Evolutionary conservation across 1,139 yeast genomes (phyloP).

Genomic region (Sugiyamaella xylanicola): DNA sequence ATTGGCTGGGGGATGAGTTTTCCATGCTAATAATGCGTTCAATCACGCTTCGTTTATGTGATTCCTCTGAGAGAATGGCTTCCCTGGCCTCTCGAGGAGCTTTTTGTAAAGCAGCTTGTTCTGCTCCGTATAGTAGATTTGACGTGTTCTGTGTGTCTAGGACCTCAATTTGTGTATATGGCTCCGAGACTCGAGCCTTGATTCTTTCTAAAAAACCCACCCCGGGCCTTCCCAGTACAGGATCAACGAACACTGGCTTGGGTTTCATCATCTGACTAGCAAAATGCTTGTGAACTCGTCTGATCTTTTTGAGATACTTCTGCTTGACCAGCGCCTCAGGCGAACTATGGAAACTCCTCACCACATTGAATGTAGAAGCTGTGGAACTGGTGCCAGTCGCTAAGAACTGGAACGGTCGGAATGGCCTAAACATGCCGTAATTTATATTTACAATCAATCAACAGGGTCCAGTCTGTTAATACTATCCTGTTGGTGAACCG

Average conservation of each 20-base stretch:
- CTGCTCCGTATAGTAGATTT: constrained; percentile 75
- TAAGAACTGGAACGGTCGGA: constrained; percentile 12
- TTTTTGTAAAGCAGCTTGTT: constrained; percentile 57
- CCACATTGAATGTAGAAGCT: not conserved
- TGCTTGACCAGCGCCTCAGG: constrained; percentile 25
- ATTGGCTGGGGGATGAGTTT: constrained; percentile 66
- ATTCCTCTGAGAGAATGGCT: constrained; percentile 48
- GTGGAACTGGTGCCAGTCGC: not conserved
- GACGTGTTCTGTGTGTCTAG: constrained; percentile 59
- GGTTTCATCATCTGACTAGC: constrained; percentile 40
- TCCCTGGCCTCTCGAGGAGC: constrained; percentile 37
- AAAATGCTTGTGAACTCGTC: constrained; percentile 39
- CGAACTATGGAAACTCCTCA: constrained; percentile 10
- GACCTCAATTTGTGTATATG: constrained; percentile 53
- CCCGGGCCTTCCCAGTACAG: constrained; percentile 72
- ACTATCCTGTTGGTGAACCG: too few relatives aligned
- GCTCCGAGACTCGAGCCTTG: constrained; percentile 63
- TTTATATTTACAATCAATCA: too few relatives aligned
- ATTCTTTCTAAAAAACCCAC: constrained; percentile 74
- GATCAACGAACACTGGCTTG: constrained; percentile 53
- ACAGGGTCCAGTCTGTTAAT: too few relatives aligned
- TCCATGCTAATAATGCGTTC: constrained; percentile 71
- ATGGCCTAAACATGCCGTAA: constrained; percentile 11
- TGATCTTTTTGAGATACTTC: constrained; percentile 32
- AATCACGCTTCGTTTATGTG: constrained; percentile 67